Evolutionary conservation across 345 rosid species (phyloP).

Genomic region (Brassica cretica): DNA sequence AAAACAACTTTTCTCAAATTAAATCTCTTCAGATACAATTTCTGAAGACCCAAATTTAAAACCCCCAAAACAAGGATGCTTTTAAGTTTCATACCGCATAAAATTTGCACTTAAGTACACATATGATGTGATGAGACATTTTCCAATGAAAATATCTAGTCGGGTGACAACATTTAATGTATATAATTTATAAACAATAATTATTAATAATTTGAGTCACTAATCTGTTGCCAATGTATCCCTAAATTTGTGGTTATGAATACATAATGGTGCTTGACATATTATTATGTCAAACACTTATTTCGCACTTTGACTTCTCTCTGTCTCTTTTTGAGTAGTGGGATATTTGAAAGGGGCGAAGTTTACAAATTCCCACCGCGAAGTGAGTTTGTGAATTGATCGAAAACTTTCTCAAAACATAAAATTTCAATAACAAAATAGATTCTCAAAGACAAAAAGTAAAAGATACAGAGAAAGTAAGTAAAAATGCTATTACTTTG

Average conservation of each 20-base stretch:
- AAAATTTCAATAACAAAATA: constrained; percentile 13
- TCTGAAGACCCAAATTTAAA: background rate
- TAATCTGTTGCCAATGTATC: background rate
- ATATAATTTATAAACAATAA: background rate
- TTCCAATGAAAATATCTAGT: background rate
- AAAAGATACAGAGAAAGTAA: constrained; percentile 17
- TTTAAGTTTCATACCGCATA: background rate
- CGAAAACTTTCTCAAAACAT: constrained; percentile 2
- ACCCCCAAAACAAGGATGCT: background rate
- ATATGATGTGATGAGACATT: background rate
- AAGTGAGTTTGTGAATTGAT: constrained; percentile 4
- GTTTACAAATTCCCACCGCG: constrained; percentile 8
- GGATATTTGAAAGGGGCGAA: background rate
- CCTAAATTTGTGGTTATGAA: background rate
- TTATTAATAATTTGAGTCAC: background rate
- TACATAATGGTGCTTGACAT: background rate
- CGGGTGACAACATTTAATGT: background rate
- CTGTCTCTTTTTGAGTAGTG: background rate
- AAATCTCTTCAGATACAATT: background rate
- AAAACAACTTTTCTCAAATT: background rate
- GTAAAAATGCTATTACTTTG: constrained; percentile 31
- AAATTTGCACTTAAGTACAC: background rate
- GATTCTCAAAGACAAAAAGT: background rate
- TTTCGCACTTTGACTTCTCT: constrained; percentile 2
- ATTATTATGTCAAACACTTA: background rate